A percentile compares a stretch with the other conserved stretches of the same genome.
phyloP scores from a whole-genome alignment of 140 eudicot species.

The Erigeron philadelphicus region DNA sequence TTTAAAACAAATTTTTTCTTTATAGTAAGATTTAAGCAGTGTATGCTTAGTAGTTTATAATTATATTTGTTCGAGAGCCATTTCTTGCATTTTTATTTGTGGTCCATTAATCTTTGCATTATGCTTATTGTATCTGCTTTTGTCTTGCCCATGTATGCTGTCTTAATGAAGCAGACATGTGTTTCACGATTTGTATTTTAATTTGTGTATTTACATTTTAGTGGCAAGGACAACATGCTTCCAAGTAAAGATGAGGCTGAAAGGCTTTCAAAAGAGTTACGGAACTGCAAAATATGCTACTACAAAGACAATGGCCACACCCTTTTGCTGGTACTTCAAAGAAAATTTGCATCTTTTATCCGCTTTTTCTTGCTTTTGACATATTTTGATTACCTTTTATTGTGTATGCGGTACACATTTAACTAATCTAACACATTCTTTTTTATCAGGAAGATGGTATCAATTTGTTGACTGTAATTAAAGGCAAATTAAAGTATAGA shows the following conservation, averaged over 20 bases:
- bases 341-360: background rate
- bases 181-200: background rate
- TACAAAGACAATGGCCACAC: constrained; percentile 81
- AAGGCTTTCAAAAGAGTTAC: constrained; percentile 50
- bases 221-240: constrained; percentile 87
- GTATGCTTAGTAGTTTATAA: background rate
- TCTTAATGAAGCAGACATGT: background rate
- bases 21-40: background rate
- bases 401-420: constrained; percentile 15
- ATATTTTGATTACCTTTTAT: background rate
- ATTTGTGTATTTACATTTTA: constrained; percentile 30
- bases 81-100: constrained; percentile 16
- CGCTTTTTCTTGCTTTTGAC: background rate
- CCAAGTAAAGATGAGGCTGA: constrained; percentile 76
- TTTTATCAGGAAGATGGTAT: constrained; percentile 85
- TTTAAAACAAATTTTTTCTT: background rate
- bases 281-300: constrained; percentile 58
- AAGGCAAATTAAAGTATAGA: constrained; percentile 58
- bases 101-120: constrained; percentile 4
- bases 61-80: background rate
- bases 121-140: background rate
- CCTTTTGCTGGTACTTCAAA: constrained; percentile 53
- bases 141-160: background rate
- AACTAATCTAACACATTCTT: constrained; percentile 11
- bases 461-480: constrained; percentile 69